Evolutionary conservation across 1,284 basidiomycete species (phyloP), one percentile per base, ranked within the genome.

Genomic region (Volvariella volvacea): DNA sequence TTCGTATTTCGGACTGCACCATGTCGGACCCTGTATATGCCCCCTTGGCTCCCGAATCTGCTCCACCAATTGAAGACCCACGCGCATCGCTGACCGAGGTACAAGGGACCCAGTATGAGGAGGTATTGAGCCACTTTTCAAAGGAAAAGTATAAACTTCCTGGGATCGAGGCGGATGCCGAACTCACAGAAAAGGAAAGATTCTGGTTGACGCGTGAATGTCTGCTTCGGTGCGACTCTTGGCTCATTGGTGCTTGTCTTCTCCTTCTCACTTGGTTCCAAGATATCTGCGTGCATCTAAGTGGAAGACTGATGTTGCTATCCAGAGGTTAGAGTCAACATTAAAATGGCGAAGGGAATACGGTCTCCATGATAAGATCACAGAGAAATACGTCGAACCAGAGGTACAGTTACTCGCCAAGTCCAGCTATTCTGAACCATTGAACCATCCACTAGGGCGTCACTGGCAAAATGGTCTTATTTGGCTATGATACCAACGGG

Each of bases 151-250:
- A 86, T 56, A 57, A 54, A 8, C 55, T 88, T 36, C 76, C 81
- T 9, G 67, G 63, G 10, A 59, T 66, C 12, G 68, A 71, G 31
- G 67, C 72, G 37, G 68, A 76, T 6, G 73, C 70, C 8, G 58
- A 65, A 39, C 62, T 88, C 40, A 68, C 52, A 39, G 83, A 86
- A 39, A 71, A 70, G 39, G 87, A 89, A 58, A 78, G 78, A 60
- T 86, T 85, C 59, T 89, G 86, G 84, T 66, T 89, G 12, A 81
- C 80, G 1, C 71, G 73, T 52, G 86, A 89, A 53, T 87, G 83
- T 57, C 60, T 88, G 33, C 64, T 83, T 38, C 69, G 86, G 77
- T 81, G 51, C 42, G 59, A 50, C 22, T 28, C n/a, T 44, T 10
- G 10, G 15, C 33, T 30, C 19, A 21, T 30, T 30, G n/a, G 21